Conservation (phyloP, 2,329 filamentous ascomycete species). For the Amauroascus niger region DNA sequence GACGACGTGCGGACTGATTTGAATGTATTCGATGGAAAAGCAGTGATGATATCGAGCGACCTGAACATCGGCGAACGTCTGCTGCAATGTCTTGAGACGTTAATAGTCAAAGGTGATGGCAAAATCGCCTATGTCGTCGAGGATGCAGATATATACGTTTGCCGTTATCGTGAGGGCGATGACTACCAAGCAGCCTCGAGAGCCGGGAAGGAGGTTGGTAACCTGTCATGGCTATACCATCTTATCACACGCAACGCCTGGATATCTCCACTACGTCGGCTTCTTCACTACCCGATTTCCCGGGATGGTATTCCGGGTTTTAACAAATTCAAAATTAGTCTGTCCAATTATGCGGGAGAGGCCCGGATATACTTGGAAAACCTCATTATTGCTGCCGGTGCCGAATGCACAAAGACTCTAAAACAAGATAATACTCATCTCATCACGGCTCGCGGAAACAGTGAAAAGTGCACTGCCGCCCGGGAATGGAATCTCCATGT, state of each 20-base stretch:
- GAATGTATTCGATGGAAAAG: slow-evolving; percentile 66
- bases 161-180: slow-evolving; percentile 71
- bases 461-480: slow-evolving; percentile 88
- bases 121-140: slow-evolving; percentile 54
- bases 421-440: slow-evolving; percentile 93
- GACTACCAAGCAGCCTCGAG: slow-evolving; percentile 71
- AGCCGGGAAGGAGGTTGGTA: slow-evolving; percentile 73
- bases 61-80: slow-evolving; percentile 61
- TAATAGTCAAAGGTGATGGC: slow-evolving; percentile 65
- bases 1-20: slow-evolving; percentile 42
- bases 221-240: slow-evolving; percentile 86
- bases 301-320: slow-evolving; percentile 71
- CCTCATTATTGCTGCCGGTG: slow-evolving; percentile 71
- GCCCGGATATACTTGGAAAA: slow-evolving; percentile 90
- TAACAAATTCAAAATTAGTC: slow-evolving; percentile 63
- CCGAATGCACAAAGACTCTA: slow-evolving; percentile 88
- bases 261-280: slow-evolving; percentile 70
- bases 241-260: slow-evolving; percentile 81
- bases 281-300: slow-evolving; percentile 85
- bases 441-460: slow-evolving; percentile 76
- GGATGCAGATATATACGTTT: slow-evolving; percentile 72
- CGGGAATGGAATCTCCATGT: slow-evolving; percentile 85
- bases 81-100: slow-evolving; percentile 54
- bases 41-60: slow-evolving; percentile 67
- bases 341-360: slow-evolving; percentile 95